Base-by-base conservation (phyloP, 2,329 filamentous ascomycete species). In the Ceratocystis diversiconidia region DNA sequence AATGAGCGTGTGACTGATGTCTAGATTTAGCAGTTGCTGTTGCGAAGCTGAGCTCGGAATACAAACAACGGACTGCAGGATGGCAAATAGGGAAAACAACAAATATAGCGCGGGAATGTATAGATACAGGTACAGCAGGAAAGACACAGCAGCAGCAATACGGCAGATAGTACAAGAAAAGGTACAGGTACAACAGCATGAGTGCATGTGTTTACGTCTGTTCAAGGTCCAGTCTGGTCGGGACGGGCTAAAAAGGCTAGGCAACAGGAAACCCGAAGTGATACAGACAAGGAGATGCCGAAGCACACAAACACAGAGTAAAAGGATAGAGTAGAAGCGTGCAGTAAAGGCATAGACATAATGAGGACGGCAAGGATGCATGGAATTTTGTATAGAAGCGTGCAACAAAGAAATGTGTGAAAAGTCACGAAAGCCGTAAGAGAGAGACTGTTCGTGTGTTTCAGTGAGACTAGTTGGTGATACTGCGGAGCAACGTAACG, bases 201-300 rank as follows among this genome's bases (percentile, higher is more conserved):
- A n/a, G 55, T 36, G 8, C 17, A 59, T 32, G 6, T 59, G 55
- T 32, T 19, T n/a, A 30, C 55, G 32, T 59, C 19, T 41, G 36
- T 15, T 15, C 55, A 30, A 59, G 55, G 28, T 59, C 55, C 17
- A 36, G 25, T 30, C 55, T 30, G 55, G 32, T n/a, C 55, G 55
- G 25, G 15, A 30, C 28, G 55, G 55, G 55, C 55, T 36, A 59
- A 59, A 41, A 36, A 59, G 55, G 55, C 55, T 59, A 19, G 60
- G 17, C 10, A 28, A 25, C 52, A 52, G 48, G 8, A 59, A 60
- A 36, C 32, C 10, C 48, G 52, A 36, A 22, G 63, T 43, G 63
- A 60, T 36, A 64, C 52, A 60, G 52, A 43, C 32, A 64, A 60
- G 36, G 52, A 57, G 32, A 57, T 30, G 57, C 32, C 30, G 50